Evolutionary conservation across 2,329 filamentous ascomycete genomes (phyloP).

Genomic region (Claviceps fusiformis): DNA sequence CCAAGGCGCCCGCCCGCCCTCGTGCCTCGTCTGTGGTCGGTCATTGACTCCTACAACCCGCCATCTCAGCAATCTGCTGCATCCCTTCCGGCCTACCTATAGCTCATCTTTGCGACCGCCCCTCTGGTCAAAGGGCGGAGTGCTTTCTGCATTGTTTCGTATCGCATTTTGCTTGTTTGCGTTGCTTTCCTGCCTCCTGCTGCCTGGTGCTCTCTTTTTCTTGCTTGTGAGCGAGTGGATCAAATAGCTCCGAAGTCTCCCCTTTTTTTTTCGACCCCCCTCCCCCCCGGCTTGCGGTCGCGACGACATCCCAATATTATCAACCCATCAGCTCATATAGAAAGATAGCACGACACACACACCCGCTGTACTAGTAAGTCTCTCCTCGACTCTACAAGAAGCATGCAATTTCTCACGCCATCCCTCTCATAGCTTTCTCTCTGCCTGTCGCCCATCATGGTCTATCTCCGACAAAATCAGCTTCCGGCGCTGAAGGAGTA

Average conservation of each 20-base stretch:
- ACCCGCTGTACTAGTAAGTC: not conserved
- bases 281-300: not conserved
- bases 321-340: not conserved
- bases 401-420: not conserved
- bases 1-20: not conserved
- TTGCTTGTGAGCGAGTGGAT: not conserved
- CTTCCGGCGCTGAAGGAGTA: constrained; percentile 83
- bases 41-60: not conserved
- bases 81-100: not conserved
- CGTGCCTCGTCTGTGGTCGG: too few species aligned
- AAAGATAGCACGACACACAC: not conserved
- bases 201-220: not conserved
- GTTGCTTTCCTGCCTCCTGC: not conserved
- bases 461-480: constrained; percentile 87
- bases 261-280: not conserved
- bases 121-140: not conserved
- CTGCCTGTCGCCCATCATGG: constrained; percentile 41
- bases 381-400: not conserved
- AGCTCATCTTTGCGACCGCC: not conserved
- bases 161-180: not conserved
- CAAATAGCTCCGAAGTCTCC: not conserved
- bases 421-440: not conserved
- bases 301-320: too few species aligned
- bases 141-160: not conserved
- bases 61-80: not conserved